Percentiles rank a stretch among this genome's conserved stretches.
Conservation (phyloP, 1,284 basidiomycete species). For the Pseudozyma thailandica region DNA sequence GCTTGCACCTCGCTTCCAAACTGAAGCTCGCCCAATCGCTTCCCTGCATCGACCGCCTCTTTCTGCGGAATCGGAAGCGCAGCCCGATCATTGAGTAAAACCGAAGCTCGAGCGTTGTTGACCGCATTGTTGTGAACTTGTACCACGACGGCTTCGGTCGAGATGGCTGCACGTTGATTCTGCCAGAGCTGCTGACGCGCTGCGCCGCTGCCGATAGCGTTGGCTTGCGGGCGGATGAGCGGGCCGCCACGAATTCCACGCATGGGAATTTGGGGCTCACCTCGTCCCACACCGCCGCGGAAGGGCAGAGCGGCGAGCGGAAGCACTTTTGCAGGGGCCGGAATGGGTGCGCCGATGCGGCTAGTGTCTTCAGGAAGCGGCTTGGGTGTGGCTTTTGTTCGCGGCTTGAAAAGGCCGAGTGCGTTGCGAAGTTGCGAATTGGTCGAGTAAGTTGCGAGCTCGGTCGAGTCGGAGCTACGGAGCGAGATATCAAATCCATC, state of each 20-base stretch:
- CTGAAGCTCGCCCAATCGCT: slow-evolving; percentile 27
- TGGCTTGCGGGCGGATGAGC: slow-evolving; percentile 23
- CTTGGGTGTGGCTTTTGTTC: slow-evolving; percentile 20
- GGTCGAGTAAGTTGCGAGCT: slow-evolving; percentile 40
- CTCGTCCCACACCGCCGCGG: slow-evolving; percentile 7
- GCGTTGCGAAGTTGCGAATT: slow-evolving; percentile 44
- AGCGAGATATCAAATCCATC: slow-evolving; percentile 34
- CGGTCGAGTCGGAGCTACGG: slow-evolving; percentile 11
- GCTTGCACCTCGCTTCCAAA: slow-evolving; percentile 3
- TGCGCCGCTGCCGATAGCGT: slow-evolving; percentile 3
- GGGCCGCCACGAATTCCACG: slow-evolving; percentile 47
- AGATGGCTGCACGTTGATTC: slow-evolving; percentile 35
- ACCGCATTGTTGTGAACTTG: slow-evolving; percentile 46
- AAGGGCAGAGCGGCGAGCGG: slow-evolving; percentile 27
- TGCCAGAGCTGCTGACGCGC: slow-evolving; percentile 34
- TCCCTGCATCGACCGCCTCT: background rate
- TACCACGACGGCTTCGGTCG: slow-evolving; percentile 39
- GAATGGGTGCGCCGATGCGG: slow-evolving; percentile 6
- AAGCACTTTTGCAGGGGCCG: slow-evolving; percentile 25
- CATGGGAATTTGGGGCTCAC: slow-evolving; percentile 17
- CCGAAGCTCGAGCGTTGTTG: slow-evolving; percentile 31
- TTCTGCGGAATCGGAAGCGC: background rate
- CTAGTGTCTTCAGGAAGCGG: slow-evolving; percentile 21
- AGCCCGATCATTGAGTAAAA: slow-evolving; percentile 17
- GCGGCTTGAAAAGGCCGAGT: slow-evolving; percentile 34